Evolutionary conservation across 2,329 filamentous ascomycete genomes (phyloP), one percentile per base, ranked within the genome.

Genomic region (Ophiocordyceps australis): DNA sequence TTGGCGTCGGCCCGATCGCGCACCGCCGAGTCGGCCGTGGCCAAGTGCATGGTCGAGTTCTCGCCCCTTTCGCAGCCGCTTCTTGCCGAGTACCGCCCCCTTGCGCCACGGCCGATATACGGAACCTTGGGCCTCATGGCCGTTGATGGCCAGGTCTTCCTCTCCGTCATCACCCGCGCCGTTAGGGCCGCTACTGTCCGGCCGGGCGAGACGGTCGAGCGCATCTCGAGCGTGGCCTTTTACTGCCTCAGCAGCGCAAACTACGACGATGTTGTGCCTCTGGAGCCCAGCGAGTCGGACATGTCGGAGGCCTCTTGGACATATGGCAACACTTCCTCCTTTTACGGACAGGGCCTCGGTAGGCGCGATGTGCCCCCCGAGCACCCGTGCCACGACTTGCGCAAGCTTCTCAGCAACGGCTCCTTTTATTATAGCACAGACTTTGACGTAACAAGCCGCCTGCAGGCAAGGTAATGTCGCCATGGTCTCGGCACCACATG

Each of bases 361-460:
- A 64, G 74, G 30, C 65, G 69, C 38, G 82, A 94, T 22, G 57
- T 69, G 22, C 52, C 73, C 15, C 50, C 80, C 17, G 83, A 94
- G 42, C 83, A 94, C 49, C 89, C 89, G 6, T 95, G 86, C 49
- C 59, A 82, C 39, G 80, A 89, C 23, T 52, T 98, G 31, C 85
- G 86, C 50, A 95, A 93, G 59, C 65, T 98, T 20, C 59, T 98
- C 29, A 77, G 81, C 43, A 85, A 91, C 47, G 85, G 86, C 15
- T 92, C 78, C 17, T 98, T 98, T 46, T 98, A 95, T 49, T 98
- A 94, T 55, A 94, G 83, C 45, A 81, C 82, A n/a, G 83, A 95
- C 49, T 98, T 98, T 47, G 86, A 98, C 46, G 59, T 98, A 25
- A 98, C 89, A 4, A 85, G 92, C 49, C 69, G 89, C 37, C 55